These are phyloP conservation scores for Crithidia bombi DNA, from an alignment of 208 protist species.

Conservation along the genomic window DNA sequence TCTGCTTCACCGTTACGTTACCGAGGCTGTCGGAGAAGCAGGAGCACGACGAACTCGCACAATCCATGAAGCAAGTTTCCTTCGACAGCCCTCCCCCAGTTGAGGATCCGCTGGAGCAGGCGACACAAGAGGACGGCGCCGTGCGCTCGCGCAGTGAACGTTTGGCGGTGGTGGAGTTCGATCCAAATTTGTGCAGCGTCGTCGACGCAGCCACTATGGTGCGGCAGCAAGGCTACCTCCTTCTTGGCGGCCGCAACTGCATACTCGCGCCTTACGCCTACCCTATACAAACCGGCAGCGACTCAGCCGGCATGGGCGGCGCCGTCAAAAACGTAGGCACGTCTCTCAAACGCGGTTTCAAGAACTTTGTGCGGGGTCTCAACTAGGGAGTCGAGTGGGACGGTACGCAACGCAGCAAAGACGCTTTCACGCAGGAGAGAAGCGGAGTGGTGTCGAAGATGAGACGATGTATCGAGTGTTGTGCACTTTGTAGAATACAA, in stretches of 20 bases:
- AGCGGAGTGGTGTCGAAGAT: too few species aligned
- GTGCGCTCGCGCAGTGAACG: conserved; percentile 34
- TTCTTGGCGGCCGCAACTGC: conserved; percentile 42
- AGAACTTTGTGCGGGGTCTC: conserved; percentile 72
- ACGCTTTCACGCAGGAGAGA: too few species aligned
- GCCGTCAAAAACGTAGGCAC: conserved; percentile 64
- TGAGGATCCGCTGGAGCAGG: conserved; percentile 18
- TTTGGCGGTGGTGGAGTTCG: conserved; percentile 72
- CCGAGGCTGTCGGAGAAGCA: conserved; percentile 10
- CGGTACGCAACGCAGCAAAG: not conserved
- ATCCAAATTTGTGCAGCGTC: conserved; percentile 47
- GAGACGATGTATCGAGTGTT: too few species aligned
- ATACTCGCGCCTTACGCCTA: conserved; percentile 66
- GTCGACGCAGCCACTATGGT: conserved; percentile 55
- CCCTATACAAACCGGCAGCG: conserved; percentile 43
- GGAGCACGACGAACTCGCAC: conserved; percentile 20
- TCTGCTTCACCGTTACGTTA: conserved; percentile 57
- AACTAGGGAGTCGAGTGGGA: conserved; percentile 32
- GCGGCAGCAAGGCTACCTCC: conserved; percentile 41
- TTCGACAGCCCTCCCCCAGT: conserved; percentile 12
- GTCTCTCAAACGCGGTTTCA: conserved; percentile 69
- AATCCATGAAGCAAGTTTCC: conserved; percentile 26
- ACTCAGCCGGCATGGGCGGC: conserved; percentile 31
- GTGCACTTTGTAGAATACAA: too few species aligned
- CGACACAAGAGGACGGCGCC: conserved; percentile 24